A percentile compares a stretch with the other conserved stretches of the same genome.
Evolutionary conservation across 495 filamentous ascomycete species (phyloP).

Genomic region (Daldinia decipiens): DNA sequence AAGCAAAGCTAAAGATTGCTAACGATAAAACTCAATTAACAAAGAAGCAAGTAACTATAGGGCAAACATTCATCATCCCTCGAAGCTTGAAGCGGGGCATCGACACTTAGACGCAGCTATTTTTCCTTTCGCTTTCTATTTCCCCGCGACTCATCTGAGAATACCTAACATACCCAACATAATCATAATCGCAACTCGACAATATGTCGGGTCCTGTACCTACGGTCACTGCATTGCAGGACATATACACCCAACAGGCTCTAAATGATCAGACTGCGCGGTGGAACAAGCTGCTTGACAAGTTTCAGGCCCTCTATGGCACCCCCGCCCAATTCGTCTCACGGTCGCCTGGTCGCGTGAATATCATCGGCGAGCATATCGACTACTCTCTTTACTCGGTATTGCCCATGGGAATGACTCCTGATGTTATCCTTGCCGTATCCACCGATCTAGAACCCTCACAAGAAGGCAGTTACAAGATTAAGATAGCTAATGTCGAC

Average conservation of each 20-base stretch:
- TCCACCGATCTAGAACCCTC: constrained; percentile 62
- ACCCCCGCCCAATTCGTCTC: constrained; percentile 81
- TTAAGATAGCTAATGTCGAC: constrained; percentile 79
- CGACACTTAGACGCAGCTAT: constrained; percentile 12
- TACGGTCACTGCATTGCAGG: constrained; percentile 65
- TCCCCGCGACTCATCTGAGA: not conserved
- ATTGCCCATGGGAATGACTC: constrained; percentile 91
- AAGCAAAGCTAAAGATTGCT: not conserved
- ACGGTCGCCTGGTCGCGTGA: constrained; percentile 91
- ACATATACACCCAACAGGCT: constrained; percentile 75
- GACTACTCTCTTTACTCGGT: constrained; percentile 98
- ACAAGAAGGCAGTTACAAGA: constrained; percentile 51
- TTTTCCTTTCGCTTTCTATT: constrained; percentile 13
- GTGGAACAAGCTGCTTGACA: constrained; percentile 75
- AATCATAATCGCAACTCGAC: constrained; percentile 7
- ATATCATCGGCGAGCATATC: constrained; percentile 99
- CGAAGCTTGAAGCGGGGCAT: constrained; percentile 35
- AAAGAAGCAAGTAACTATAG: constrained; percentile 3
- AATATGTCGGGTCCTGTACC: constrained; percentile 69
- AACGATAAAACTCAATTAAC: not conserved
- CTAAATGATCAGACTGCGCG: constrained; percentile 66
- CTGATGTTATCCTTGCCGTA: constrained; percentile 90
- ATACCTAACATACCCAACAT: not conserved
- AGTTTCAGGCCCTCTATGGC: constrained; percentile 79
- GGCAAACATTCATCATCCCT: not conserved